Conservation (phyloP, 805 yeast genomes). For the Vanderwaltozyma verrucispora region DNA sequence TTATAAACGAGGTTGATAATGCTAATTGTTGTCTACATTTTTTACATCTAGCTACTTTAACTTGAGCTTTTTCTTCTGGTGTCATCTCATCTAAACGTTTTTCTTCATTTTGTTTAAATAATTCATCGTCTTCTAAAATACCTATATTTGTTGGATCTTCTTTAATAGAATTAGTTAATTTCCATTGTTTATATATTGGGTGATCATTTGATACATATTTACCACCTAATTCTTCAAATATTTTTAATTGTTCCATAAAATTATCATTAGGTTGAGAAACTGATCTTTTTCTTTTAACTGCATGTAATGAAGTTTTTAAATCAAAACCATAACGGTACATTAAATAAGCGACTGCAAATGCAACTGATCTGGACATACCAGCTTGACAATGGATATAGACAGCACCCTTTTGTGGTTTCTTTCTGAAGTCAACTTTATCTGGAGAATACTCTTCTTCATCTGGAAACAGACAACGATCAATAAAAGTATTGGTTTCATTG, state of each 20-base stretch:
- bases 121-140: conserved; percentile 22
- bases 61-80: conserved; percentile 17
- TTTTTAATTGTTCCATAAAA: conserved; percentile 59
- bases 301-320: conserved; percentile 56
- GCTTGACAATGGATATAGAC: conserved; percentile 73
- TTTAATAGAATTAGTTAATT: conserved; percentile 28
- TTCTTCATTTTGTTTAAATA: conserved; percentile 26
- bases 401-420: conserved; percentile 34
- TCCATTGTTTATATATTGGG: conserved; percentile 36
- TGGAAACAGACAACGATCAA: conserved; percentile 51
- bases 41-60: conserved; percentile 56
- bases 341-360: conserved; percentile 77
- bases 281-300: conserved; percentile 55
- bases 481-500: conserved; percentile 52
- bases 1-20: conserved; percentile 45
- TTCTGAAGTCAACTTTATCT: conserved; percentile 20
- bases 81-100: conserved; percentile 15
- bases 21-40: conserved; percentile 72
- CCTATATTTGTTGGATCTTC: conserved; percentile 34
- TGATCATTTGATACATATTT: conserved; percentile 18
- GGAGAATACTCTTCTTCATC: conserved; percentile 28
- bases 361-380: conserved; percentile 84
- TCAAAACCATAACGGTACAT: conserved; percentile 64
- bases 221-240: conserved; percentile 43
- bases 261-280: conserved; percentile 62